Percentiles rank a stretch among this genome's conserved stretches.
Conservation (phyloP, 768 basidiomycete species). For the Grammothele lineata region DNA sequence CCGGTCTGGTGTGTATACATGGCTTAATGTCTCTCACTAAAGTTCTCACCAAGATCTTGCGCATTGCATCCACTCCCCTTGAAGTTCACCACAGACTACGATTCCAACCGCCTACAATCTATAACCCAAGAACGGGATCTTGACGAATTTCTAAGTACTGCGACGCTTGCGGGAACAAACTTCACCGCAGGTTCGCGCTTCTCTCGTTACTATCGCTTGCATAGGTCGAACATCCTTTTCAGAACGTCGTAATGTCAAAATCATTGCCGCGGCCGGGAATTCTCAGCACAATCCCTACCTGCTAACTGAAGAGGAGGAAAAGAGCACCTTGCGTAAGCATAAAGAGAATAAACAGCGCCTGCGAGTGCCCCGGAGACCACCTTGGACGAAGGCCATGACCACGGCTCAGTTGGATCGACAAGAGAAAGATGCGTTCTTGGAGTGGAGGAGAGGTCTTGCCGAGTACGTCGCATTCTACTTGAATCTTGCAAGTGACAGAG, state of each 20-base stretch:
- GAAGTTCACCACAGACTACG: slow-evolving; percentile 76
- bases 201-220: no score
- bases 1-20: slow-evolving; percentile 56
- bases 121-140: slow-evolving; percentile 95
- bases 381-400: slow-evolving; percentile 83
- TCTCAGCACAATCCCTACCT: slow-evolving; percentile 79
- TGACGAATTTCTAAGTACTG: slow-evolving; percentile 93
- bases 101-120: slow-evolving; percentile 71
- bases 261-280: slow-evolving; percentile 56
- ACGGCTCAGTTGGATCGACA: slow-evolving; percentile 76
- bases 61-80: background rate
- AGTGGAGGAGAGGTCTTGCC: slow-evolving; percentile 90
- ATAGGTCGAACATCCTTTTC: no score
- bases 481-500: background rate
- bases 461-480: slow-evolving; percentile 61
- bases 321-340: slow-evolving; percentile 68
- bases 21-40: background rate
- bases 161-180: slow-evolving; percentile 90
- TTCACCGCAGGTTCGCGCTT: slow-evolving; percentile 79
- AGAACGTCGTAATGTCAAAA: slow-evolving; percentile 81
- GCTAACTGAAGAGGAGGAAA: slow-evolving; percentile 78
- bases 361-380: slow-evolving; percentile 84
- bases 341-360: slow-evolving; percentile 67
- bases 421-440: slow-evolving; percentile 87
- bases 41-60: background rate